Conservation (phyloP, 2,329 filamentous ascomycete species). For the Colletotrichum filicis region DNA sequence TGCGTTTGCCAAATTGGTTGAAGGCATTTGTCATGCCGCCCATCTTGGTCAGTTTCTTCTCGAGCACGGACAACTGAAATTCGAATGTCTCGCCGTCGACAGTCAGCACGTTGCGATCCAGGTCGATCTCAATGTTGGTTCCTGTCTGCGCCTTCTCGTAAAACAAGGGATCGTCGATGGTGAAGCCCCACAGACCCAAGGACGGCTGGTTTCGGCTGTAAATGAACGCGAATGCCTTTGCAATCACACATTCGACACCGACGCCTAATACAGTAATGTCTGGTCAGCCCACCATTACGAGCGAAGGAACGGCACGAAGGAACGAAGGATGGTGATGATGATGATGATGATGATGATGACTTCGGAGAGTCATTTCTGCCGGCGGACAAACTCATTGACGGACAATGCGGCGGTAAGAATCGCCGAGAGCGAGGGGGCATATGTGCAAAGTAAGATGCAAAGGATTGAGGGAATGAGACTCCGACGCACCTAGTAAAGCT, state of each 20-base stretch:
- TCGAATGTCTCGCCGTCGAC: slow-evolving; percentile 41
- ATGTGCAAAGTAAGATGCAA: not conserved
- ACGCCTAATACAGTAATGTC: slow-evolving; percentile 31
- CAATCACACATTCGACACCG: slow-evolving; percentile 55
- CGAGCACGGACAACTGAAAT: slow-evolving; percentile 52
- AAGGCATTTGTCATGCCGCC: slow-evolving; percentile 53
- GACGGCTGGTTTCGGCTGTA: slow-evolving; percentile 57
- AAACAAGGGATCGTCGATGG: slow-evolving; percentile 50
- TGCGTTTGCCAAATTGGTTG: slow-evolving; percentile 47
- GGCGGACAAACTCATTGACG: not conserved
- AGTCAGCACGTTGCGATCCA: slow-evolving; percentile 31
- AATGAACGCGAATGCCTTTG: slow-evolving; percentile 57
- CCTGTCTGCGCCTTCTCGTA: slow-evolving; percentile 49
- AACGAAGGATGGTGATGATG: not conserved
- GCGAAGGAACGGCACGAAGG: not conserved
- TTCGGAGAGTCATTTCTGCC: not conserved
- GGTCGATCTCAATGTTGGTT: slow-evolving; percentile 48
- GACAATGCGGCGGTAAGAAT: not conserved
- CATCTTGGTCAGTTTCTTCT: slow-evolving; percentile 48
- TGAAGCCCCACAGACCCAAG: slow-evolving; percentile 55
- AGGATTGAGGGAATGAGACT: too few relatives aligned
- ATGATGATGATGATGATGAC: not conserved
- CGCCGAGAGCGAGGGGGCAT: not conserved
- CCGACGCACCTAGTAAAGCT: slow-evolving; percentile 45
- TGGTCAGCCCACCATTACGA: not conserved